Base-by-base conservation (phyloP, 306 rosid species). In the Lablab purpureus region DNA sequence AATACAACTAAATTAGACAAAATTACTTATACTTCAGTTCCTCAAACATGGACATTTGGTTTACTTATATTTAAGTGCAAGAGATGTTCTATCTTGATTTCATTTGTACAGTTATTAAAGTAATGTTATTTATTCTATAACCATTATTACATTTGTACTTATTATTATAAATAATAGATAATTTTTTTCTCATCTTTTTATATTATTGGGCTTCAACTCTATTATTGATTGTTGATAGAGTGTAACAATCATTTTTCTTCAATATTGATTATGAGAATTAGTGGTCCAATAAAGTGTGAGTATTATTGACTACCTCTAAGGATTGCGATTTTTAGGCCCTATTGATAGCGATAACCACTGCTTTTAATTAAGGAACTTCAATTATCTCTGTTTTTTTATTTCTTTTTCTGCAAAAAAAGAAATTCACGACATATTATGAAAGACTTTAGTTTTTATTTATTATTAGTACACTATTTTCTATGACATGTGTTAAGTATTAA, bases 301-400 rank as follows among this genome's bases (percentile, higher is more conserved):
- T 68, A 27, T 52, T 67, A 30, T 56, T 41, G 37, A 62, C 17
- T 27, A 62, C 63, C 75, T 17, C 59, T 41, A 41, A 15, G 4
- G 64, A 67, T 32, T 21, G 72, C 34, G 77, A 79, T 3, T 58
- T 60, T 71, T 79, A 59, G 71, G 77, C 70, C 14, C 41, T 66
- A 66, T 54, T 66, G 74, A 76, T 49, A 34, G 56, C 9, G 36
- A 66, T 36, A 65, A 41, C 9, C n/a, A 65, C 50, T 18, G 30
- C 10, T 2, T 45, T 65, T 65, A 19, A 67, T 41, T 67, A 40
- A 37, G 52, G 34, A 40, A 40, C 72, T 12, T 43, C 21, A 43
- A 74, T 17, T 40, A n/a, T 41, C 37, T 17, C 17, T 10, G 9
- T 55, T 55, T 21, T 36, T 2, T n/a, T n/a, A n/a, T n/a, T 21